Evolutionary conservation across 345 rosid genomes (phyloP).

Genomic region (Carallia pectinifolia): DNA sequence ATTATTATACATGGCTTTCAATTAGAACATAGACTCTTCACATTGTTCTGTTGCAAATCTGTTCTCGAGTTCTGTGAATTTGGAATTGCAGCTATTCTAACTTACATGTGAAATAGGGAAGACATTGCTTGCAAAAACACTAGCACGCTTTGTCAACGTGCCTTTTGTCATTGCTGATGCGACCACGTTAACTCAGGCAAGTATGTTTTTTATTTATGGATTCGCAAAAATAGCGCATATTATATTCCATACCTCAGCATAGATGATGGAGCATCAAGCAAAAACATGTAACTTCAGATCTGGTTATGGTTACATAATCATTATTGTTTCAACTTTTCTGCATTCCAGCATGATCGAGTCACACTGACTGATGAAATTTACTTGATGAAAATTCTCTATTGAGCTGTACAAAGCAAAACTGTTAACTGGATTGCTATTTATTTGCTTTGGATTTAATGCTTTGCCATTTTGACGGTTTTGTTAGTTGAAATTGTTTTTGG

Average conservation of each 20-base stretch:
- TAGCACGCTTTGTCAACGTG: constrained; percentile 80
- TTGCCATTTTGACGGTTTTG: neutral
- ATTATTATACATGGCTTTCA: neutral
- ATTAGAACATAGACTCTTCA: neutral
- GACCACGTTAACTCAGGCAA: constrained; percentile 81
- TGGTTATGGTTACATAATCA: neutral
- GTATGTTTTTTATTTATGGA: constrained; percentile 10
- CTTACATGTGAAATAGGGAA: constrained; percentile 51
- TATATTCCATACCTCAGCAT: neutral
- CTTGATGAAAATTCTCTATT: neutral
- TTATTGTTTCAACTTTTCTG: neutral
- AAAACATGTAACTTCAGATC: neutral
- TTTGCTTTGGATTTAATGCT: constrained; percentile 3
- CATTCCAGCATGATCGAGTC: neutral
- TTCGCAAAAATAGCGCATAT: neutral
- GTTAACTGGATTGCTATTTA: neutral
- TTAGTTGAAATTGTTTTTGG: neutral
- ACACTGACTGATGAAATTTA: neutral
- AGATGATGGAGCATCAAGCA: neutral
- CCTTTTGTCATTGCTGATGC: constrained; percentile 90
- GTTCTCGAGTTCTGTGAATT: constrained; percentile 8
- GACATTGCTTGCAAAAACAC: constrained; percentile 79
- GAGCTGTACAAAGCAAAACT: neutral
- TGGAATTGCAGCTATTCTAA: constrained; percentile 20
- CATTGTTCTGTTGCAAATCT: constrained; percentile 7